phyloP scores from a whole-genome alignment of 257 asterid species.

The Scutellaria baicalensis region DNA sequence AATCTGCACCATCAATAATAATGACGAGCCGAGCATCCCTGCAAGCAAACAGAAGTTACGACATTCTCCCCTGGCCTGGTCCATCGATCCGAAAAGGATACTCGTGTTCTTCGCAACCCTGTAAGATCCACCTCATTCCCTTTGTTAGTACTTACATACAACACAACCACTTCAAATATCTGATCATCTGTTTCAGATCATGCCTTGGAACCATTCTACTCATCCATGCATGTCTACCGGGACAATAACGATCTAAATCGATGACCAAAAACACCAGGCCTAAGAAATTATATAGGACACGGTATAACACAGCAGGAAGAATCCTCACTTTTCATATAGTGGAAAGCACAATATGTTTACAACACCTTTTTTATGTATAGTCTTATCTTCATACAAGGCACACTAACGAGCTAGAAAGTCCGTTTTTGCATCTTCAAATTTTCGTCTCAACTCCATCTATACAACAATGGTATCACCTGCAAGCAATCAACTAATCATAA shows the following conservation, averaged over 20 bases:
- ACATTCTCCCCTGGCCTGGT: conserved; percentile 32
- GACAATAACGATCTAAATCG: conserved; percentile 14
- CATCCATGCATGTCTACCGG: conserved; percentile 34
- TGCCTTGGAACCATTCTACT: conserved; percentile 58
- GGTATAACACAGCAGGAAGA: neutral
- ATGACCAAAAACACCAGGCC: neutral
- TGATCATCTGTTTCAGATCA: conserved; percentile 30
- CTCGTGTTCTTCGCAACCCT: conserved; percentile 60
- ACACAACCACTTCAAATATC: too few relatives aligned
- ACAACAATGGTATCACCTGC: neutral
- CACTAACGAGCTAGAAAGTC: conserved; percentile 10
- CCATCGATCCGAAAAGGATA: conserved; percentile 49
- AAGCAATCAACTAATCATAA: neutral
- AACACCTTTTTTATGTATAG: conserved; percentile 2
- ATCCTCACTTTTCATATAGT: conserved; percentile 5
- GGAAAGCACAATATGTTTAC: conserved; percentile 9
- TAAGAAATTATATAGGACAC: neutral
- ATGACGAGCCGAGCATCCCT: conserved; percentile 17
- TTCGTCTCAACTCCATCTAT: neutral
- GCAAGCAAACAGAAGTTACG: conserved; percentile 31
- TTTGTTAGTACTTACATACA: too few relatives aligned
- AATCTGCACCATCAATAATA: conserved; percentile 41
- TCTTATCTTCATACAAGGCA: neutral
- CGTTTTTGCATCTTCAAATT: neutral
- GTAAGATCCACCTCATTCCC: conserved; percentile 18